Conservation (phyloP, 225 moss, liverwort and hornwort species). For the Anthoceros angustus region DNA sequence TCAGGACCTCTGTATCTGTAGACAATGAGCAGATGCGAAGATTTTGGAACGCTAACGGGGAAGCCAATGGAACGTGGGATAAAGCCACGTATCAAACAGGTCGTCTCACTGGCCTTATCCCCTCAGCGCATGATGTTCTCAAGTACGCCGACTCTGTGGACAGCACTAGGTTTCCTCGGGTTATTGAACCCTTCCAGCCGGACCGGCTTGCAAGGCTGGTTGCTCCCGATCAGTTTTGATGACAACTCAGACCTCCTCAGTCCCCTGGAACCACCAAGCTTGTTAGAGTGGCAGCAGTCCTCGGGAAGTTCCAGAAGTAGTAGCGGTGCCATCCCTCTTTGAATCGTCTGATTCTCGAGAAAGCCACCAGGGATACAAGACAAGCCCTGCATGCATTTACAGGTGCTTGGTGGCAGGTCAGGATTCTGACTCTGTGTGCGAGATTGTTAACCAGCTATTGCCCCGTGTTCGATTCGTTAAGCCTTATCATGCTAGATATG, state of each 20-base stretch:
- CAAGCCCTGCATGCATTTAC: neutral
- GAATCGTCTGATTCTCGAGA: neutral
- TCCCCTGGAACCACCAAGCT: neutral
- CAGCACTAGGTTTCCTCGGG: neutral
- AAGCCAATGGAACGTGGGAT: neutral
- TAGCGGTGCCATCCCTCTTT: neutral
- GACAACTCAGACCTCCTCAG: neutral
- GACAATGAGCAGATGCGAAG: neutral
- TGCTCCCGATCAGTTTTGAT: neutral
- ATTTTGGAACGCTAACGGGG: neutral
- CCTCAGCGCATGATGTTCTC: neutral
- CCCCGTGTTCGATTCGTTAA: neutral
- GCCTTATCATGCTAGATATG: neutral
- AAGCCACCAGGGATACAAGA: neutral
- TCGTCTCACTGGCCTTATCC: neutral
- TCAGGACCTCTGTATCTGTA: neutral
- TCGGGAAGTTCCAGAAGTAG: neutral
- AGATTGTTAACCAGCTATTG: neutral
- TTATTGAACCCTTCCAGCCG: neutral
- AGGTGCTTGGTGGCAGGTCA: neutral
- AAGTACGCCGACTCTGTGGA: neutral
- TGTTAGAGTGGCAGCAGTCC: conserved; percentile 1
- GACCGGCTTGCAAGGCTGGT: neutral
- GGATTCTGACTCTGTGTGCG: neutral
- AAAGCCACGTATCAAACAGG: neutral